These are phyloP conservation scores for Pisolithus microcarpus DNA, from an alignment of 768 basidiomycete genomes.

Conservation along the genomic window DNA sequence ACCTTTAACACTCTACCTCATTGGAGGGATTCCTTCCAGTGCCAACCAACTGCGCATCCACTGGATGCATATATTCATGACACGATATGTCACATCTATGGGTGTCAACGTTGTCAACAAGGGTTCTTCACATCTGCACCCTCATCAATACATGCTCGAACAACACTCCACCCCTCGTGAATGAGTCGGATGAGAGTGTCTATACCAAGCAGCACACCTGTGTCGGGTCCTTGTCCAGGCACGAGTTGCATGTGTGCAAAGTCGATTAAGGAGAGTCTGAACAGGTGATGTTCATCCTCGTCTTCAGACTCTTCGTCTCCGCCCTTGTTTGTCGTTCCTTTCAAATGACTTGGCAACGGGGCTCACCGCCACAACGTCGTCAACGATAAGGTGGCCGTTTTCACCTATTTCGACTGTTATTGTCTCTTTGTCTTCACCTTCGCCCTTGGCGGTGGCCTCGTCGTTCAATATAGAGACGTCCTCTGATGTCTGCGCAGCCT, in stretches of 20 bases:
- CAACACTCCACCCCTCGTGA: slow-evolving; percentile 46
- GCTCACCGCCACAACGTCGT: slow-evolving; percentile 9
- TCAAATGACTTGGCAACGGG: slow-evolving; percentile 18
- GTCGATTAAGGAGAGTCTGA: no score
- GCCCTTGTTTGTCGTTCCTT: slow-evolving; percentile 13
- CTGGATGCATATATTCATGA: no score
- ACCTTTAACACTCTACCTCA: no score
- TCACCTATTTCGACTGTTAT: slow-evolving; percentile 27
- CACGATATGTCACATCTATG: no score
- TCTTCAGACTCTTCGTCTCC: slow-evolving; percentile 31
- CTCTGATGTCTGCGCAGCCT: slow-evolving; percentile 20
- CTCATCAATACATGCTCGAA: slow-evolving; percentile 14
- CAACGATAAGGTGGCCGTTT: slow-evolving; percentile 15
- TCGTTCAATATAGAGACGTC: not conserved
- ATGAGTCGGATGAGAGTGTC: slow-evolving; percentile 57
- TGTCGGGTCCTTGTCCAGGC: no score
- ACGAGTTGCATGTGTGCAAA: no score
- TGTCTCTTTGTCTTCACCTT: slow-evolving; percentile 32
- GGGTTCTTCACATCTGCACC: no score
- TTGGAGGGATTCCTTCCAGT: no score
- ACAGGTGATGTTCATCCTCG: slow-evolving; percentile 11
- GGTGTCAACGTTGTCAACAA: no score
- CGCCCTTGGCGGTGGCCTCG: slow-evolving; percentile 16
- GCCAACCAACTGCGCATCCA: no score
- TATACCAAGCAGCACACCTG: slow-evolving; percentile 22